phyloP scores from a whole-genome alignment of 2,329 filamentous ascomycete genomes.

The Penicillium italicum region DNA sequence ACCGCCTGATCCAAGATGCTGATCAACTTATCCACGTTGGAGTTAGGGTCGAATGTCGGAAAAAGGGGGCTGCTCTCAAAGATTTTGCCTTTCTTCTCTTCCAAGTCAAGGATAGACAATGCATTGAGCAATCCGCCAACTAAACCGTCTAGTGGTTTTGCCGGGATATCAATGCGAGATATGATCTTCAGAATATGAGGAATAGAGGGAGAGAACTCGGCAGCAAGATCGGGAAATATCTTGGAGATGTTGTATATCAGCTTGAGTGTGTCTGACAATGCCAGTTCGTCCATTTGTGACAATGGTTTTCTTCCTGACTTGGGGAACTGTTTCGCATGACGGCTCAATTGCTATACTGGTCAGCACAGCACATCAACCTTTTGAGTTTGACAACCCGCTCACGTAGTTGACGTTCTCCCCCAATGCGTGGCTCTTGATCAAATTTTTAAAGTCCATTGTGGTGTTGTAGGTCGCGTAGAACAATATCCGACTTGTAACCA shows the following conservation, averaged over 20 bases:
- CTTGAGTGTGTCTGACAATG: constrained; percentile 78
- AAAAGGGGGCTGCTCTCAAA: constrained; percentile 57
- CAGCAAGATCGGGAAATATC: constrained; percentile 60
- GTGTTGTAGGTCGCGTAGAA: constrained; percentile 78
- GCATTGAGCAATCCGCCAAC: constrained; percentile 73
- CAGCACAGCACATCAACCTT: constrained; percentile 11
- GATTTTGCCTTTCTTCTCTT: constrained; percentile 49
- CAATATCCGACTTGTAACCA: constrained; percentile 72
- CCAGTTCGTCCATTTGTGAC: constrained; percentile 64
- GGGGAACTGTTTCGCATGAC: constrained; percentile 61
- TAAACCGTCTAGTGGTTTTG: constrained; percentile 68
- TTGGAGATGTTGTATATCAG: constrained; percentile 85
- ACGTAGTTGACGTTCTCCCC: constrained; percentile 63
- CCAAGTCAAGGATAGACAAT: constrained; percentile 72
- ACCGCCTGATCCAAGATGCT: constrained; percentile 67
- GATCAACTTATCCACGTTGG: constrained; percentile 63
- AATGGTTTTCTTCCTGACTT: constrained; percentile 36
- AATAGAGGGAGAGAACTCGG: constrained; percentile 64
- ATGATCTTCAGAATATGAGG: constrained; percentile 69
- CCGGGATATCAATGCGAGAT: constrained; percentile 54
- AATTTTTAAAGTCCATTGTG: constrained; percentile 60
- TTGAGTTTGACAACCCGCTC: constrained; percentile 8
- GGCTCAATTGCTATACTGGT: constrained; percentile 56
- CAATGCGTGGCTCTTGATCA: constrained; percentile 64
- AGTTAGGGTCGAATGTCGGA: constrained; percentile 58